phyloP scores from a whole-genome alignment of 768 basidiomycete genomes.

The Dacryopinax spathularia region DNA sequence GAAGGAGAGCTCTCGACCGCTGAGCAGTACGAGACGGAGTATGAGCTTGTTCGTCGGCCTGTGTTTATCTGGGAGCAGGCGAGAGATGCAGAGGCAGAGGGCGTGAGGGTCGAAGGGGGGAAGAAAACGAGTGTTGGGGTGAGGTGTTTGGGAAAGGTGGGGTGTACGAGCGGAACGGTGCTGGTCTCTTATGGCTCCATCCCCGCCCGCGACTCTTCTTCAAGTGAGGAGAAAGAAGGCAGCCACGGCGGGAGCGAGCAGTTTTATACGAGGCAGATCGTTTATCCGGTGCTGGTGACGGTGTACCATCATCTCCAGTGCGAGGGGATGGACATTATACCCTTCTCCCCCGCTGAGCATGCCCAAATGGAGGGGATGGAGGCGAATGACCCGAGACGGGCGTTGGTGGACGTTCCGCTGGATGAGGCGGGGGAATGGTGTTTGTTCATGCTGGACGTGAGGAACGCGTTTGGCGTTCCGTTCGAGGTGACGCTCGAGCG shows the following conservation, averaged over 20 bases:
- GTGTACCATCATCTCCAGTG: slow-evolving; percentile 94
- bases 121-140: slow-evolving; percentile 55
- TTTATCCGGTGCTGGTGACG: slow-evolving; percentile 79
- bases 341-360: slow-evolving; percentile 32
- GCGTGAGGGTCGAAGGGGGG: slow-evolving; percentile 46
- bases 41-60: slow-evolving; percentile 58
- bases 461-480: slow-evolving; percentile 79
- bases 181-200: slow-evolving; percentile 70
- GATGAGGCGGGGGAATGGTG: slow-evolving; percentile 56
- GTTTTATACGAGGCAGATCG: slow-evolving; percentile 77
- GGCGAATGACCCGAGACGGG: slow-evolving; percentile 17
- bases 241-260: slow-evolving; percentile 18
- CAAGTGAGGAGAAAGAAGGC: slow-evolving; percentile 17
- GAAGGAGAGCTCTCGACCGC: slow-evolving; percentile 71
- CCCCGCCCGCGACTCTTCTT: slow-evolving; percentile 28
- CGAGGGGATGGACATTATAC: slow-evolving; percentile 64
- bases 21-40: slow-evolving; percentile 83
- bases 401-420: slow-evolving; percentile 28
- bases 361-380: slow-evolving; percentile 16
- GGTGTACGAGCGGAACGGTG: slow-evolving; percentile 67
- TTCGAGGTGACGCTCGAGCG: slow-evolving; percentile 77
- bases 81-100: slow-evolving; percentile 32
- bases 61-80: slow-evolving; percentile 59
- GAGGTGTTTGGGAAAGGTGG: slow-evolving; percentile 74
- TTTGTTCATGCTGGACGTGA: slow-evolving; percentile 76